Percentiles rank a stretch among this genome's conserved stretches.
These are phyloP conservation scores for Calocybe gambosa DNA, from an alignment of 1,284 basidiomycete genomes.

Conservation along the genomic window DNA sequence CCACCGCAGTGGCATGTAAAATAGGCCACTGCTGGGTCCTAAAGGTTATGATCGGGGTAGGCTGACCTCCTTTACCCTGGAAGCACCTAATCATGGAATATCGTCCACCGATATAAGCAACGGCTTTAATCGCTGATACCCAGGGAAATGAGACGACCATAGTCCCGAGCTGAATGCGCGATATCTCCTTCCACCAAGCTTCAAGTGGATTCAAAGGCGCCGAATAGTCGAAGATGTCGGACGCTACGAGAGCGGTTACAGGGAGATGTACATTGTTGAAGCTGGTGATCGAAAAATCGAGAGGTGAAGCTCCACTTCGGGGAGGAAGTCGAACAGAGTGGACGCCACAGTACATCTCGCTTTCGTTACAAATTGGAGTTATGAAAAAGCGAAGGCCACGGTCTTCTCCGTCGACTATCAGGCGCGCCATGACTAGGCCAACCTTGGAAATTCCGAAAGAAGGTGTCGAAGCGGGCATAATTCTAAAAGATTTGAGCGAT, in stretches of 20 bases:
- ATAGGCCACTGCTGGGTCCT: slow-evolving; percentile 52
- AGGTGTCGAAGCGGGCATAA: slow-evolving; percentile 55
- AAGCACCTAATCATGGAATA: slow-evolving; percentile 47
- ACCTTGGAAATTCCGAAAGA: slow-evolving; percentile 43
- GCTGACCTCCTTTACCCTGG: slow-evolving; percentile 31
- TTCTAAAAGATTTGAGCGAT: slow-evolving; percentile 27
- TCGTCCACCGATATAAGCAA: slow-evolving; percentile 40
- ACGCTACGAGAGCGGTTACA: slow-evolving; percentile 36
- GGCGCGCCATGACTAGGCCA: slow-evolving; percentile 48
- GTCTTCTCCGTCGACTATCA: slow-evolving; percentile 44
- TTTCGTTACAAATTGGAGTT: slow-evolving; percentile 42
- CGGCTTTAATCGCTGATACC: slow-evolving; percentile 41
- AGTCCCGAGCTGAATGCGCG: slow-evolving; percentile 45
- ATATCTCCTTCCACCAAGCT: slow-evolving; percentile 47
- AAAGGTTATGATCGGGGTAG: slow-evolving; percentile 45
- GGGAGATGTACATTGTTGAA: slow-evolving; percentile 43
- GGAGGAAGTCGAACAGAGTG: slow-evolving; percentile 36
- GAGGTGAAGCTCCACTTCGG: slow-evolving; percentile 38
- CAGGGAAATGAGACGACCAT: slow-evolving; percentile 39
- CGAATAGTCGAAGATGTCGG: slow-evolving; percentile 33
- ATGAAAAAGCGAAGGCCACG: slow-evolving; percentile 47
- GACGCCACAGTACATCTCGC: slow-evolving; percentile 43
- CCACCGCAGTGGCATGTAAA: slow-evolving; percentile 38
- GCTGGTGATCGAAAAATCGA: slow-evolving; percentile 43
- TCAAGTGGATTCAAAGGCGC: slow-evolving; percentile 32